Conservation (phyloP, 345 rosid genomes). For the Salix udensis region DNA sequence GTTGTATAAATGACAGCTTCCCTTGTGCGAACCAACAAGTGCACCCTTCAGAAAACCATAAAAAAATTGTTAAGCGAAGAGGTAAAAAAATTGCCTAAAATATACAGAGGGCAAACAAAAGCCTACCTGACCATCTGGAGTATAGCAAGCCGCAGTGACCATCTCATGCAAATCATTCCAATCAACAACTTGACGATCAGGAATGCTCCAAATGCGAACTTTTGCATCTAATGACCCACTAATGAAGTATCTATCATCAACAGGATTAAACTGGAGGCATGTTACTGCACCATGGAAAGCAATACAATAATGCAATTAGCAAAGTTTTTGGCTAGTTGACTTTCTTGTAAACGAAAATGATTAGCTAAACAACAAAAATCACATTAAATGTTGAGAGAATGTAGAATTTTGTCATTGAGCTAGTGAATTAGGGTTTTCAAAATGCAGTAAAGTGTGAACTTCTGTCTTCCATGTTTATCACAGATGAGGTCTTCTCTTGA, state of each 20-base stretch:
- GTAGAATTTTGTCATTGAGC: background rate
- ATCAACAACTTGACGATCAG: slow-evolving; percentile 85
- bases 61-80: slow-evolving; percentile 24
- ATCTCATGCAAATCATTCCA: slow-evolving; percentile 98
- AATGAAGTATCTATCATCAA: slow-evolving; percentile 91
- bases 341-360: background rate
- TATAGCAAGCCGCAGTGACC: slow-evolving; percentile 97
- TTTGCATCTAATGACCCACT: slow-evolving; percentile 97
- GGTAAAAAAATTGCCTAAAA: background rate
- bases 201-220: slow-evolving; percentile 98
- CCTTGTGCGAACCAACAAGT: slow-evolving; percentile 87
- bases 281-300: slow-evolving; percentile 63
- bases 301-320: slow-evolving; percentile 14
- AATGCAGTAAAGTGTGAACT: background rate
- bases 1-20: slow-evolving; percentile 71
- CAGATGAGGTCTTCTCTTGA: background rate
- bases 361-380: background rate
- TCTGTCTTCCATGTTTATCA: background rate
- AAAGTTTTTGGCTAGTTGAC: background rate
- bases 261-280: slow-evolving; percentile 98
- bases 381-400: background rate
- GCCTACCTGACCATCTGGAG: slow-evolving; percentile 93
- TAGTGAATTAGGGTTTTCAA: background rate
- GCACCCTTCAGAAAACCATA: slow-evolving; percentile 61
- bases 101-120: background rate